Base-by-base conservation (phyloP, 129 eudicot species). In the Flaveria bidentis region DNA sequence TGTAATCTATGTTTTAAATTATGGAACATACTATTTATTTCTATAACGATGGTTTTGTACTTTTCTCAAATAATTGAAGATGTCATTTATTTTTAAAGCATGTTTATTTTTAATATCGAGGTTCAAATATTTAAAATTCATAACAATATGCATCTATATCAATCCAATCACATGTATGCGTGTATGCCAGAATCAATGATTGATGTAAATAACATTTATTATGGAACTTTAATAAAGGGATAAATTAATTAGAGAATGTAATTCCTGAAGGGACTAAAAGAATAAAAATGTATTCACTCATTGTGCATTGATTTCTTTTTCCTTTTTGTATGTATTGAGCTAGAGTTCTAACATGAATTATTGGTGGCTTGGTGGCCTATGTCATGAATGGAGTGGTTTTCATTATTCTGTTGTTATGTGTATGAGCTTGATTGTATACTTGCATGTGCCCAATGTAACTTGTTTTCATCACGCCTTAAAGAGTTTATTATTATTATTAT, bases 21-120 rank as follows among this genome's bases (percentile, higher is more conserved):
- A 33, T 20, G 20, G 26, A 16, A 62, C 18, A 61, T 25, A 61
- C 66, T 41, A 25, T 60, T 60, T 60, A 58, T 22, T 20, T 58
- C 65, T 60, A 55, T 17, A 39, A 2, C 56, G 76, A 72, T 67
- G 41, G 12, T 72, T 72, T 72, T 52, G 53, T 18, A 20, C 8
- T 33, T 70, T 70, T n/a, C 26, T 50, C 62, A 50, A 49, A 14
- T 2, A 17, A 70, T 14, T 16, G 13, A 70, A 70, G 45, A 70
- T 70, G 1, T 44, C 62, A 26, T 49, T 14, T 49, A 26, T 49
- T 26, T 69, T 49, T 25, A 56, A 41, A 69, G 2, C 39, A 12
- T 20, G 6, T 41, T 67, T 46, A 23, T 69, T 20, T 46, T 42
- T 46, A 20, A 57, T 22, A 8, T 60, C n/a, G 0, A 23, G 50